Evolutionary conservation across 768 basidiomycete species (phyloP), one percentile per base, ranked within the genome.

Genomic region (Naematelia aurantialba): DNA sequence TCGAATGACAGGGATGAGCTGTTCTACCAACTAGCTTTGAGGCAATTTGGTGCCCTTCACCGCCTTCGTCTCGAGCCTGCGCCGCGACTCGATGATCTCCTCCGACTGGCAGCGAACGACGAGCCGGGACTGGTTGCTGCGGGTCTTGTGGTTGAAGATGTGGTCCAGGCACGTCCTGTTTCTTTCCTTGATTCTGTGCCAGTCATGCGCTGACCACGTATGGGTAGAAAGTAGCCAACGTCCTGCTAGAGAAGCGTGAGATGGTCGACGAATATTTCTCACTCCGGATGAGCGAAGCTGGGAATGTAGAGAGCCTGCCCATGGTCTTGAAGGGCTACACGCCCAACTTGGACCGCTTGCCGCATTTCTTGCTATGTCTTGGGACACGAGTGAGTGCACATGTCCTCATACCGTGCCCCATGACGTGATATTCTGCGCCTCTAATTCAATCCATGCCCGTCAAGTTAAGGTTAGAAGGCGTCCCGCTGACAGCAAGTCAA

Each of bases 251-350:
- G 30, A 69, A 83, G 12, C 82, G 87, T 8, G 87, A 87, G 2
- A 97, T 99, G 93, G 80, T 98, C 2, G 79, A 83, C 1, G 96
- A 97, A 62, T 97, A 99, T 77, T 98, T 98, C 72, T 87, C 85
- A 1, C 76, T 98, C 19, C 76, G 78, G 24, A 87, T 99, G 62
- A 55, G 63, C 22, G 79, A 81, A 0, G 78, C 82, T 1, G 92
- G 89, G 1, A 72, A 79, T 22, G 78, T 98, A n/a, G 83, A 87
- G 66, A 85, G 83, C 57, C 71, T 99, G 12, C 96, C 96, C 0
- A 80, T 92, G 48, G 80, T 99, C 11, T 81, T 97, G 45, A 82
- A 84, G 50, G 91, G 89, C 45, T 97, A 89, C 71, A 88, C 88
- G 4, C 96, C 96, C 1, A 89, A 93, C 72, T 81, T 98, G 3